Evolutionary conservation across 305 asterid species (phyloP).

Genomic region (Salvia sclarea): DNA sequence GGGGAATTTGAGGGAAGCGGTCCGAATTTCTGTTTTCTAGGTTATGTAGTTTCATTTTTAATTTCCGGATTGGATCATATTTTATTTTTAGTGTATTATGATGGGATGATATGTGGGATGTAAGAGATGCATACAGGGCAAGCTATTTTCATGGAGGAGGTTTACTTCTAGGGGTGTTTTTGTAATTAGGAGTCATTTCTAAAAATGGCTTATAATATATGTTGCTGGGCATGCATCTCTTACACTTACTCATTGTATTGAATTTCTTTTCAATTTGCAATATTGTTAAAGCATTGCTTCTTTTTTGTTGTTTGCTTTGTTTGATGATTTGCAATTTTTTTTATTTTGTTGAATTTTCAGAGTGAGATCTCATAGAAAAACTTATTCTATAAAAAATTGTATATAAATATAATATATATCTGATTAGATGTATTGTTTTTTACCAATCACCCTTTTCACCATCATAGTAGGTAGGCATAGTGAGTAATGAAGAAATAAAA

Average conservation of each 20-base stretch:
- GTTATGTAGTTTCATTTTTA: neutral
- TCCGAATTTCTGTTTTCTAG: conserved; percentile 60
- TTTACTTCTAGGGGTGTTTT: conserved; percentile 19
- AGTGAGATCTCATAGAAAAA: too few relatives aligned
- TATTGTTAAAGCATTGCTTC: conserved; percentile 11
- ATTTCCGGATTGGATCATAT: too few relatives aligned
- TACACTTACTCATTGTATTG: conserved; percentile 46
- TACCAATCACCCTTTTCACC: too few relatives aligned
- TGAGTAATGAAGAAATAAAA: too few relatives aligned
- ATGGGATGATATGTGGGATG: conserved; percentile 48
- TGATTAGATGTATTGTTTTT: too few relatives aligned
- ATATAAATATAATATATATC: too few relatives aligned
- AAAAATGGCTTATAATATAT: conserved; percentile 22
- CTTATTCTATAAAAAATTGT: too few relatives aligned
- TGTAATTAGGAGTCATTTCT: too few relatives aligned
- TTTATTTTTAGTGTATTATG: neutral
- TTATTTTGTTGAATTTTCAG: neutral
- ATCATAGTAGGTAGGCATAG: too few relatives aligned
- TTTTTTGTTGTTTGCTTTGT: neutral
- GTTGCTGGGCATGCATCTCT: conserved; percentile 87
- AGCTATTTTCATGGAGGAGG: conserved; percentile 33
- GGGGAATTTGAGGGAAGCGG: conserved; percentile 92
- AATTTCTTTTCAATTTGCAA: conserved; percentile 14
- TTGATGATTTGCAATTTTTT: neutral
- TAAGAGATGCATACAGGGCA: conserved; percentile 77